phyloP scores from a whole-genome alignment of 129 eudicot species.

The Chrysanthemum seticuspe region DNA sequence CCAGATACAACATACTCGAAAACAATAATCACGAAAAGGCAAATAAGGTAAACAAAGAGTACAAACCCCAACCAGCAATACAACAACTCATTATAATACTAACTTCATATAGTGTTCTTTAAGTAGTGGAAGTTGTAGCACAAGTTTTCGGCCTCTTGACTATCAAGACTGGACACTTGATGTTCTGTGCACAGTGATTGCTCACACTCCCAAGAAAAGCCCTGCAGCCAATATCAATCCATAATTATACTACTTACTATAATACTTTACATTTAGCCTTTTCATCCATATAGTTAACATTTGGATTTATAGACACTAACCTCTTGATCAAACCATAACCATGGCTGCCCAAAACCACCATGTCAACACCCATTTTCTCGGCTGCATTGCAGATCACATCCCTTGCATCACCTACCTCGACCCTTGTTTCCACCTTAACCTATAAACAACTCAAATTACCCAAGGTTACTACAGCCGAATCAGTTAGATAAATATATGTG shows the following conservation, averaged over 20 bases:
- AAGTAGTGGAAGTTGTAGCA: conserved; percentile 16
- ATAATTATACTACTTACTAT: background rate
- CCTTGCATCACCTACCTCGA: conserved; percentile 70
- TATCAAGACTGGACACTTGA: conserved; percentile 76
- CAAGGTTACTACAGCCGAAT: background rate
- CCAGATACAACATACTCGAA: too few relatives aligned
- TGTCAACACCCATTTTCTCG: conserved; percentile 63
- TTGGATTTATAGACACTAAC: too few relatives aligned
- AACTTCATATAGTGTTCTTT: background rate
- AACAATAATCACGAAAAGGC: too few relatives aligned
- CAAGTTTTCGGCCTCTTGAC: conserved; percentile 70
- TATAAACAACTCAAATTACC: conserved; percentile 25
- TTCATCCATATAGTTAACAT: too few relatives aligned
- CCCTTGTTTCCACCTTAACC: conserved; percentile 71
- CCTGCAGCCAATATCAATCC: conserved; percentile 40
- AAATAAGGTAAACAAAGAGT: background rate
- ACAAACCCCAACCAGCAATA: background rate
- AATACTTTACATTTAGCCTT: too few relatives aligned
- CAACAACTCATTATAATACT: background rate
- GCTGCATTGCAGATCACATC: conserved; percentile 76
- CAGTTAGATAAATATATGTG: too few relatives aligned
- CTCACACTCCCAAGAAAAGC: conserved; percentile 91
- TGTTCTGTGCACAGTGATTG: conserved; percentile 75
- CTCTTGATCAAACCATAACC: conserved; percentile 79
- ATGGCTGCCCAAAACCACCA: conserved; percentile 83